phyloP scores from a whole-genome alignment of 495 filamentous ascomycete genomes.

The Aspergillus sparsus region DNA sequence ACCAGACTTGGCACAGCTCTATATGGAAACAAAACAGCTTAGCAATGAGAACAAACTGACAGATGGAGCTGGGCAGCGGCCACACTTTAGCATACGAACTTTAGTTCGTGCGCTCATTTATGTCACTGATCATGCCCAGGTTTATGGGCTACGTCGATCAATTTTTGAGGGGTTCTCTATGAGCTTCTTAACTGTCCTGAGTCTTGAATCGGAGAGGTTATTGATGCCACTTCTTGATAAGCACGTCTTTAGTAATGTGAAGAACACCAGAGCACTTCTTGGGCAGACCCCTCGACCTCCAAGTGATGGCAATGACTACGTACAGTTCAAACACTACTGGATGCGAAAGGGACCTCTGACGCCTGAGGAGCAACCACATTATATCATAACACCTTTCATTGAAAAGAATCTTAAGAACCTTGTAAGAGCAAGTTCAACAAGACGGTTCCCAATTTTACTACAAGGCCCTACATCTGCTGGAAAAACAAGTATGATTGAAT shows the following conservation, averaged over 20 bases:
- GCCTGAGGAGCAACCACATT: conserved; percentile 75
- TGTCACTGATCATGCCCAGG: conserved; percentile 75
- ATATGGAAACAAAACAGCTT: conserved; percentile 80
- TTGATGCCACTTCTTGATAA: conserved; percentile 79
- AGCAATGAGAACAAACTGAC: conserved; percentile 81
- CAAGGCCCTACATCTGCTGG: conserved; percentile 96
- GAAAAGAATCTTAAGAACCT: conserved; percentile 92
- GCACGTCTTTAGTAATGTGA: conserved; percentile 68
- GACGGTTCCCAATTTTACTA: conserved; percentile 90
- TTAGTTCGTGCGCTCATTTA: conserved; percentile 89
- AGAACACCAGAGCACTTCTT: conserved; percentile 67
- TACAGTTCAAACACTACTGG: conserved; percentile 94
- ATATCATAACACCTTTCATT: conserved; percentile 95
- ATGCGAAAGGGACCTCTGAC: conserved; percentile 68
- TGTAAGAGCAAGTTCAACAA: conserved; percentile 86
- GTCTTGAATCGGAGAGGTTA: conserved; percentile 73
- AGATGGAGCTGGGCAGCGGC: conserved; percentile 88
- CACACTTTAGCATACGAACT: conserved; percentile 94
- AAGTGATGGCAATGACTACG: conserved; percentile 71
- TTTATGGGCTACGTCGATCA: conserved; percentile 84
- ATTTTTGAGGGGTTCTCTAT: conserved; percentile 97
- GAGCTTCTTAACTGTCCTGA: conserved; percentile 88
- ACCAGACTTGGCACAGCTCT: conserved; percentile 78
- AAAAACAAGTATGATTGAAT: conserved; percentile 99
- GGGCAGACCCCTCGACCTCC: conserved; percentile 74